Conservation (phyloP, 345 rosid species). For the Lumnitzera racemosa region DNA sequence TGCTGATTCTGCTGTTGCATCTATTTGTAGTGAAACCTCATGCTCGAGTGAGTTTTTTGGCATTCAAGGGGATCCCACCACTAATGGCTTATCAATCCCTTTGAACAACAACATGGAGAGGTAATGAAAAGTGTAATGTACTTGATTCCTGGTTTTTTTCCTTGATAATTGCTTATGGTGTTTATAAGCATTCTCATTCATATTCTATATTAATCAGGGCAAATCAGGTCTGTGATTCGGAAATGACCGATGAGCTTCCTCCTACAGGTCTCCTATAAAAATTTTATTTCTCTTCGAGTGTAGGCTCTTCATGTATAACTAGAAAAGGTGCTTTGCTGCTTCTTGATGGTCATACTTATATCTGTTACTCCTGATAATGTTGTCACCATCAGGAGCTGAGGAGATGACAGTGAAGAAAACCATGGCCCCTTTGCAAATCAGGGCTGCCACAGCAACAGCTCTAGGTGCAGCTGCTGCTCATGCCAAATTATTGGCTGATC, state of each 20-base stretch:
- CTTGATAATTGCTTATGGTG: background rate
- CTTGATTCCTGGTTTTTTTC: background rate
- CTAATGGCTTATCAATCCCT: conserved; percentile 25
- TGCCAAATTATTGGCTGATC: conserved; percentile 76
- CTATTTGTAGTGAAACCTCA: conserved; percentile 66
- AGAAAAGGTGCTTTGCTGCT: too few relatives aligned
- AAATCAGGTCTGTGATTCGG: conserved; percentile 28
- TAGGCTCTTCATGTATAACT: background rate
- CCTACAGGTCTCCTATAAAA: conserved; percentile 1
- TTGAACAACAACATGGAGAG: conserved; percentile 24
- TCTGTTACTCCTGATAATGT: conserved; percentile 5
- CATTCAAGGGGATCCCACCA: conserved; percentile 20
- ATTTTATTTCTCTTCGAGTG: background rate
- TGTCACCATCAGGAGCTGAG: conserved; percentile 30
- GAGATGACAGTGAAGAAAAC: conserved; percentile 23
- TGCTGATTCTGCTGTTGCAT: conserved; percentile 71
- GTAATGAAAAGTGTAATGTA: conserved; percentile 6
- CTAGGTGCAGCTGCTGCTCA: conserved; percentile 79
- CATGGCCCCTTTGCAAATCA: conserved; percentile 59
- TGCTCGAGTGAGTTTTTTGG: conserved; percentile 69
- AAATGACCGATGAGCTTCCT: conserved; percentile 25
- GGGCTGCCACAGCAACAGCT: conserved; percentile 69
- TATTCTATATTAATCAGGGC: conserved; percentile 28
- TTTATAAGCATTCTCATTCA: too few relatives aligned
- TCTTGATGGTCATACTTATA: background rate